A percentile compares a stretch with the other conserved stretches of the same genome.
Evolutionary conservation across 139 green algal species (phyloP).

Genomic region (Protoeuglena noctilucae): DNA sequence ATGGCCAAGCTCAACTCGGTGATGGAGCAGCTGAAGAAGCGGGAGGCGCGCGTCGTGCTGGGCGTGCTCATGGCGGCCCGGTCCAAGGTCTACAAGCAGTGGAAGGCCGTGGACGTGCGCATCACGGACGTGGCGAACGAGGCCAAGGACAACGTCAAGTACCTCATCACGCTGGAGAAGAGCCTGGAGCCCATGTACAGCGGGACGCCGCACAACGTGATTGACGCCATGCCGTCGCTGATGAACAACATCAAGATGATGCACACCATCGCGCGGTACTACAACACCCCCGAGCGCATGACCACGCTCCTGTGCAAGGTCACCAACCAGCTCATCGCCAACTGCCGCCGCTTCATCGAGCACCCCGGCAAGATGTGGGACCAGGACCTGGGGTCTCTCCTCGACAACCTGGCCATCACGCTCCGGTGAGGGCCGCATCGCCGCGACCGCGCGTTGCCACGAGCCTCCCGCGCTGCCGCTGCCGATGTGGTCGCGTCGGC

Average conservation of each 20-base stretch:
- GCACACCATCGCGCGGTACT: conserved; percentile 80
- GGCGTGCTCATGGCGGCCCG: conserved; percentile 36
- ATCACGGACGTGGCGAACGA: conserved; percentile 74
- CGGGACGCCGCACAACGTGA: conserved; percentile 37
- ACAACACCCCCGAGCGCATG: conserved; percentile 62
- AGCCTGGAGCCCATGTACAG: conserved; percentile 62
- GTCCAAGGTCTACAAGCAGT: conserved; percentile 37
- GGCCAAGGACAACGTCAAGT: conserved; percentile 83
- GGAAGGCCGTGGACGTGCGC: conserved; percentile 59
- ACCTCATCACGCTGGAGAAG: conserved; percentile 70
- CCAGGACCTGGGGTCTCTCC: conserved; percentile 45
- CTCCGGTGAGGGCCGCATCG: too few species aligned
- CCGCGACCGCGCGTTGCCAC: too few species aligned
- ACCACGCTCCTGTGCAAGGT: conserved; percentile 66
- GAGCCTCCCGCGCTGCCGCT: too few species aligned
- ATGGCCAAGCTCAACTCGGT: conserved; percentile 67
- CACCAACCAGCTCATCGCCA: conserved; percentile 60
- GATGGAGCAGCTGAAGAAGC: conserved; percentile 65
- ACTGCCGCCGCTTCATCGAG: conserved; percentile 51
- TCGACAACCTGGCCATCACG: conserved; percentile 35
- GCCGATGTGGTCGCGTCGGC: too few species aligned
- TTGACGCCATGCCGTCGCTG: conserved; percentile 53
- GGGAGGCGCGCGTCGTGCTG: conserved; percentile 53
- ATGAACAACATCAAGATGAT: conserved; percentile 67
- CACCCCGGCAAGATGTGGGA: conserved; percentile 48